Percentiles rank a stretch among this genome's conserved stretches.
Evolutionary conservation across 371 early-diverging fungal species (phyloP).

Genomic region (Mortierella sp.): DNA sequence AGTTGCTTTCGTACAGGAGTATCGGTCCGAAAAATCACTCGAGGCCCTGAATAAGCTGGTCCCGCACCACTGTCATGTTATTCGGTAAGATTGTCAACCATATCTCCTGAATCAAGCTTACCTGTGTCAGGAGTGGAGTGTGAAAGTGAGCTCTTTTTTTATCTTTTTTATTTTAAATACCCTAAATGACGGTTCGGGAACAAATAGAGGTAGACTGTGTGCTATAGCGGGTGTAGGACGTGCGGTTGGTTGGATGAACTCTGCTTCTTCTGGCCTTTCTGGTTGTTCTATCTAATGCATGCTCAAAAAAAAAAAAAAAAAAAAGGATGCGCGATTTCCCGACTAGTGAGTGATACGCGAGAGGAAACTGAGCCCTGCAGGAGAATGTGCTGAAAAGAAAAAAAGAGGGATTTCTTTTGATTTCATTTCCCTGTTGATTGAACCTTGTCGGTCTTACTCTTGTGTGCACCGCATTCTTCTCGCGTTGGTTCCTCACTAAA

Average conservation of each 20-base stretch:
- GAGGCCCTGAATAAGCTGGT: constrained; percentile 90
- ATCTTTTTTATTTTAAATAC: neutral
- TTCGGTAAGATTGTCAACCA: constrained; percentile 62
- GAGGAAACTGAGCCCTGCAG: constrained; percentile 4
- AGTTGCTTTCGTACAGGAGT: constrained; percentile 95
- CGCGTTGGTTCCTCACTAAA: constrained; percentile 4
- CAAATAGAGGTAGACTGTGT: no score
- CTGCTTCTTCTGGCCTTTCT: constrained; percentile 9
- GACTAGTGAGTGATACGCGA: no score
- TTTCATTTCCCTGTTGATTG: neutral
- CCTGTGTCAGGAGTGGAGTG: neutral
- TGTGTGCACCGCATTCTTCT: constrained; percentile 1
- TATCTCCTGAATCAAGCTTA: neutral
- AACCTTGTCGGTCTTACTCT: neutral
- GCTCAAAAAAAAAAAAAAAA: neutral
- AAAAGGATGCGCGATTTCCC: no score
- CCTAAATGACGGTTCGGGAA: neutral
- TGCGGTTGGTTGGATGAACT: constrained; percentile 1
- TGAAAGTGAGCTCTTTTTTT: neutral
- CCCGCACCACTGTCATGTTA: constrained; percentile 85
- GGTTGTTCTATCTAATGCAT: constrained; percentile 10
- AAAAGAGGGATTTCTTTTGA: neutral
- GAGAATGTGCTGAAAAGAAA: neutral
- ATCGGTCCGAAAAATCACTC: constrained; percentile 86
- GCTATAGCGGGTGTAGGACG: no score